Percentiles rank a stretch among this genome's conserved stretches.
phyloP scores from a whole-genome alignment of 2,329 filamentous ascomycete species.

The Microdochium paspali region DNA sequence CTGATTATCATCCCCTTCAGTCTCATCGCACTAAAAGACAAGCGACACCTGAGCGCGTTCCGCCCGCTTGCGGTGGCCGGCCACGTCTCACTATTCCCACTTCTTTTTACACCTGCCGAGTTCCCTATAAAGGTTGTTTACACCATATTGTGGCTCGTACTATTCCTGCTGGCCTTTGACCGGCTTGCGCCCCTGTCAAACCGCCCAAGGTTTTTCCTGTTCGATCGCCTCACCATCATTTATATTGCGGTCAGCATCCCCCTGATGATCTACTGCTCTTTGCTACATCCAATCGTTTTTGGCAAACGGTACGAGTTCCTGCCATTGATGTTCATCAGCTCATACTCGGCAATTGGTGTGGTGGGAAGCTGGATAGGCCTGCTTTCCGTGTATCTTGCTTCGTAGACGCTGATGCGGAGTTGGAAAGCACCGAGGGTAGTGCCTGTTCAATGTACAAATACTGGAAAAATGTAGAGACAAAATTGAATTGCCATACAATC shows the following conservation, averaged over 20 bases:
- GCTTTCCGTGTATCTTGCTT: conserved; percentile 78
- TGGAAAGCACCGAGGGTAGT: no score
- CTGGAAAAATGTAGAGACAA: not conserved
- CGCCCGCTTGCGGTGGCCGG: conserved; percentile 85
- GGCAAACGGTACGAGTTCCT: conserved; percentile 79
- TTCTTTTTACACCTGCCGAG: conserved; percentile 85
- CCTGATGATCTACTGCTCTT: conserved; percentile 77
- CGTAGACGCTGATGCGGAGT: conserved; percentile 27
- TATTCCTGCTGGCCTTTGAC: conserved; percentile 82
- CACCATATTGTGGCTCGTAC: conserved; percentile 81
- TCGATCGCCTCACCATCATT: conserved; percentile 82
- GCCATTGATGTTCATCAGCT: conserved; percentile 93
- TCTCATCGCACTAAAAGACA: conserved; percentile 79
- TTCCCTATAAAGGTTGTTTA: conserved; percentile 93
- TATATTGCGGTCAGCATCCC: conserved; percentile 89
- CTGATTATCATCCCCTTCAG: conserved; percentile 94
- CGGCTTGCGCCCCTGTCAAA: conserved; percentile 75
- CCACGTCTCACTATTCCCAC: conserved; percentile 88
- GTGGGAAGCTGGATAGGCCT: conserved; percentile 94
- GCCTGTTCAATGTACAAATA: not conserved
- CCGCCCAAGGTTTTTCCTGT: conserved; percentile 72
- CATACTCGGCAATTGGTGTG: conserved; percentile 89
- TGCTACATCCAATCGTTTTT: conserved; percentile 77
- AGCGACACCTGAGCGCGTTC: conserved; percentile 86
- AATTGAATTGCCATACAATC: not conserved